Evolutionary conservation across 192 early-diverging fungal species (phyloP).

Genomic region (Coemansia sp.): DNA sequence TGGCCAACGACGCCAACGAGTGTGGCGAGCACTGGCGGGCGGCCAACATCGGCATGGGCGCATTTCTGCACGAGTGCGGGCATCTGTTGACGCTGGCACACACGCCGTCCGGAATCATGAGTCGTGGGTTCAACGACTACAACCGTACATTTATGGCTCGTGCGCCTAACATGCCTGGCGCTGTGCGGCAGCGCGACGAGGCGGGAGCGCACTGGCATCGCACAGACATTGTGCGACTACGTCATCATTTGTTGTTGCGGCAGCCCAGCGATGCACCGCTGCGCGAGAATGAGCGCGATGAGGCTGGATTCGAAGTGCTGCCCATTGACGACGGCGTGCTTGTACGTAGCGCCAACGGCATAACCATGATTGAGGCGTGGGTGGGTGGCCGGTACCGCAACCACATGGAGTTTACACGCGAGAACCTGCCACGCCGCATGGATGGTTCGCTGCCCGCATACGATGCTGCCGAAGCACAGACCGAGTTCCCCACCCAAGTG

Average conservation of each 20-base stretch:
- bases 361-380: constrained; percentile 62
- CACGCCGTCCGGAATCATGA: constrained; percentile 63
- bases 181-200: constrained; percentile 58
- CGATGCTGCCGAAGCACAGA: constrained; percentile 22
- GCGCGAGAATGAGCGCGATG: constrained; percentile 20
- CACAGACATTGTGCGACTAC: constrained; percentile 59
- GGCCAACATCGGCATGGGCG: constrained; percentile 69
- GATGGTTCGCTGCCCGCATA: constrained; percentile 27
- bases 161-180: constrained; percentile 52
- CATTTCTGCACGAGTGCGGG: constrained; percentile 73
- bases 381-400: constrained; percentile 50
- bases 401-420: constrained; percentile 59
- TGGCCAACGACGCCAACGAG: constrained; percentile 64
- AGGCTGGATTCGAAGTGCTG: constrained; percentile 27
- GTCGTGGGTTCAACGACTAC: constrained; percentile 63
- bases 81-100: constrained; percentile 63
- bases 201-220: constrained; percentile 69
- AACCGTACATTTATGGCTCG: constrained; percentile 68
- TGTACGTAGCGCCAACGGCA: constrained; percentile 46
- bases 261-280: constrained; percentile 54
- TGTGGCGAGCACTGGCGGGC: constrained; percentile 63
- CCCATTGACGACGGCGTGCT: constrained; percentile 38
- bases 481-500: constrained; percentile 23
- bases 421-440: constrained; percentile 30
- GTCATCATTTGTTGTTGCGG: constrained; percentile 61